Percentiles rank a stretch among this genome's conserved stretches.
These are phyloP conservation scores for Candida ficus DNA, from an alignment of 805 yeast genomes.

Conservation along the genomic window DNA sequence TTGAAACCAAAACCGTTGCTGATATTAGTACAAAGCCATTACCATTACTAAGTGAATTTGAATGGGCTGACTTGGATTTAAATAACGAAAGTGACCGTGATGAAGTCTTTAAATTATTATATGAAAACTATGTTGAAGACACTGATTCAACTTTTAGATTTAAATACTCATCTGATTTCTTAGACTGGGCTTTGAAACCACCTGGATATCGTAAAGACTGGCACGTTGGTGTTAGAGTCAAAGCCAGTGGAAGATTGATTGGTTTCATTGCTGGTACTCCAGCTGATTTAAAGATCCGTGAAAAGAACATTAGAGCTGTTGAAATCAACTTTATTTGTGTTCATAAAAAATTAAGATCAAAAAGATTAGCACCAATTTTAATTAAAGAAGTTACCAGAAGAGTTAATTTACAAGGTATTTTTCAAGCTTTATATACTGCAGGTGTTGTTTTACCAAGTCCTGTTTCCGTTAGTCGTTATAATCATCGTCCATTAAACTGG, in stretches of 20 bases:
- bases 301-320: constrained; percentile 52
- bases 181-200: constrained; percentile 89
- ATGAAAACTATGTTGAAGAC: constrained; percentile 93
- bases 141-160: constrained; percentile 88
- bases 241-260: constrained; percentile 67
- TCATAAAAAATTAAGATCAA: constrained; percentile 89
- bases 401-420: constrained; percentile 74
- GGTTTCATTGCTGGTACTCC: constrained; percentile 95
- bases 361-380: constrained; percentile 88
- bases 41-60: constrained; percentile 67
- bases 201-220: constrained; percentile 91
- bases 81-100: constrained; percentile 51
- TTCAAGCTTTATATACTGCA: constrained; percentile 96
- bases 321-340: constrained; percentile 93
- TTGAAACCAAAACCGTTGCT: constrained; percentile 66
- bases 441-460: constrained; percentile 94
- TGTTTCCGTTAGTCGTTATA: constrained; percentile 78
- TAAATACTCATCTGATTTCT: constrained; percentile 76
- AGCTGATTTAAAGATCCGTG: constrained; percentile 55
- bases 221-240: constrained; percentile 91
- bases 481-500: constrained; percentile 95
- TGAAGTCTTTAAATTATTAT: constrained; percentile 74
- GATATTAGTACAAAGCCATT: constrained; percentile 70
- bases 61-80: constrained; percentile 81
- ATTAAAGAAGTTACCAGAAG: constrained; percentile 93